These are phyloP conservation scores for Stephanodiscus minutulus DNA, from an alignment of 108 stramenopile genomes.

Conservation along the genomic window DNA sequence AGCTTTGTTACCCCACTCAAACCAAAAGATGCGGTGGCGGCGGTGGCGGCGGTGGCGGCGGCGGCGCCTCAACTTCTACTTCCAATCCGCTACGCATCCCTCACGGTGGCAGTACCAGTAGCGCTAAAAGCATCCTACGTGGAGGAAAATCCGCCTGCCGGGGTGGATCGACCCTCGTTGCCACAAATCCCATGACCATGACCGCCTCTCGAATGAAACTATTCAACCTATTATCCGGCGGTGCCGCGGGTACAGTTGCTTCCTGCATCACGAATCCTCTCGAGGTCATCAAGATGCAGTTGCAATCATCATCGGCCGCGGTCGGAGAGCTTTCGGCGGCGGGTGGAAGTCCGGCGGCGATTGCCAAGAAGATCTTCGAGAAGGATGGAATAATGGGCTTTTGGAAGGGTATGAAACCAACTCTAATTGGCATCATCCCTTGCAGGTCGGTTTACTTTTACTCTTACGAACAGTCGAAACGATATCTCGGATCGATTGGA, in stretches of 20 bases:
- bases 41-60: too few species aligned
- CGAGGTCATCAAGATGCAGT: constrained; percentile 92
- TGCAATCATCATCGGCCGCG: constrained; percentile 78
- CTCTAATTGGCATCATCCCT: constrained; percentile 92
- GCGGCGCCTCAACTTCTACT: not conserved
- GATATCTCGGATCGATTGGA: constrained; percentile 52
- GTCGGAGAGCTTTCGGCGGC: constrained; percentile 48
- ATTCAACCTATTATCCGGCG: constrained; percentile 79
- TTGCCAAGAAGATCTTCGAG: constrained; percentile 74
- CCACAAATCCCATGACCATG: constrained; percentile 50
- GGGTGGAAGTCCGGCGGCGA: constrained; percentile 53
- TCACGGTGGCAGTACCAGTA: constrained; percentile 2
- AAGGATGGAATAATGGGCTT: constrained; percentile 74
- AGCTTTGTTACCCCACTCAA: constrained; percentile 19
- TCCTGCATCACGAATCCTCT: constrained; percentile 82
- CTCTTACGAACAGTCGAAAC: constrained; percentile 72
- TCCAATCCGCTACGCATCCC: not conserved
- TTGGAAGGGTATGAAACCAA: constrained; percentile 78
- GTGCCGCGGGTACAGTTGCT: constrained; percentile 81
- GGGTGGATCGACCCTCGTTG: constrained; percentile 41
- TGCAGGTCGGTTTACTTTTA: constrained; percentile 91
- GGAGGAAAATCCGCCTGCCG: constrained; percentile 25
- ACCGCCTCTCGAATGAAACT: constrained; percentile 66
- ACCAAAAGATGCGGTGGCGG: constrained; percentile 1
- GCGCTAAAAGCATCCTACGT: constrained; percentile 8